These are phyloP conservation scores for Pseudonitzschia multistriata DNA, from an alignment of 108 stramenopile species.

Conservation along the genomic window DNA sequence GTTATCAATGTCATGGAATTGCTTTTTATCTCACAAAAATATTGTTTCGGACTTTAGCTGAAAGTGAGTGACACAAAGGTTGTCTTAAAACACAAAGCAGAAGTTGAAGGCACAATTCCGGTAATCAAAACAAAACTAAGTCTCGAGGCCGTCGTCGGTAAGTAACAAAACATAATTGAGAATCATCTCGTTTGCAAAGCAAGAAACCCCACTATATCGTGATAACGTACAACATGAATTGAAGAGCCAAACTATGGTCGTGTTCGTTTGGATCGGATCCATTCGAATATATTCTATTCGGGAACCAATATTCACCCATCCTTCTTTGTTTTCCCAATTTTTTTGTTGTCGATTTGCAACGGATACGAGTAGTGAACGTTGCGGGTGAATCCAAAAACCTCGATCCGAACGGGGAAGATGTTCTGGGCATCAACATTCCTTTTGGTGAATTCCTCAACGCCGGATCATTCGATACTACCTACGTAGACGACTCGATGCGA, in stretches of 20 bases:
- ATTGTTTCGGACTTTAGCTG: slow-evolving; percentile 8
- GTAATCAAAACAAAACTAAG: slow-evolving; percentile 53
- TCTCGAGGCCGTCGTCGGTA: slow-evolving; percentile 46
- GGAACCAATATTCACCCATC: background rate
- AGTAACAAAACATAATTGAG: slow-evolving; percentile 19
- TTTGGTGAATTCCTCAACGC: slow-evolving; percentile 60
- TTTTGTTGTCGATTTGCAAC: background rate
- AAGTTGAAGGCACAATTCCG: slow-evolving; percentile 48
- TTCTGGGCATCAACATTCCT: slow-evolving; percentile 63
- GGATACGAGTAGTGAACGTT: slow-evolving; percentile 48
- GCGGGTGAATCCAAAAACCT: slow-evolving; percentile 63
- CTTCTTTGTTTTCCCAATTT: background rate
- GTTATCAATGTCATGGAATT: background rate
- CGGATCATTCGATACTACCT: slow-evolving; percentile 74
- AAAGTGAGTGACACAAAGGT: slow-evolving; percentile 57
- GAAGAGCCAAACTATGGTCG: no score
- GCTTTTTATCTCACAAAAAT: background rate
- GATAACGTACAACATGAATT: no score
- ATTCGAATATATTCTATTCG: no score
- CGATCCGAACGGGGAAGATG: slow-evolving; percentile 61
- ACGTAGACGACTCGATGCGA: slow-evolving; percentile 63
- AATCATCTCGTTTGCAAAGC: background rate
- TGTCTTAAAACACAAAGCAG: slow-evolving; percentile 71
- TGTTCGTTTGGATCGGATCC: no score
- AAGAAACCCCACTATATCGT: no score